Evolutionary conservation across 129 eudicot species (phyloP), one percentile per base, ranked within the genome.

Genomic region (Saussurea involucrata): DNA sequence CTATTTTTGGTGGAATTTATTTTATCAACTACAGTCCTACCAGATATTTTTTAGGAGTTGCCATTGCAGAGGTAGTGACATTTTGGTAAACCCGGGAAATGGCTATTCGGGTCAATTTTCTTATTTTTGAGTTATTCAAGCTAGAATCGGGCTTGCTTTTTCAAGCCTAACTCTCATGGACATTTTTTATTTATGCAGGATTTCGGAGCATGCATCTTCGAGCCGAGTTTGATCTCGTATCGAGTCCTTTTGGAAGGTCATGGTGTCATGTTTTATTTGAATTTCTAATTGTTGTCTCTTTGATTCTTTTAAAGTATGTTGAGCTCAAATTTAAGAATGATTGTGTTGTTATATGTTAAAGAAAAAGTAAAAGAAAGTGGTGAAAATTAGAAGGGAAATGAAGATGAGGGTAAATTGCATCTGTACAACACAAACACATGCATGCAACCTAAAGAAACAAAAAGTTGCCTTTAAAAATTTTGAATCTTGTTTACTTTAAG

Each of bases 371-470:
- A 71, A 46, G 61, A 29, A 71, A 46, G 61, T 15, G 83, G 67
- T 73, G 58, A 74, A 37, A 72, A 61, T 66, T 63, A 68, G 79
- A 55, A 67, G 55, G 70, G 64, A 66, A 79, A 64, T 21, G 27
- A 63, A 69, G 58, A 80, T 80, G 78, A 73, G 57, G 69, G 29
- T 20, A 42, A 55, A 65, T 61, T 66, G 82, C 61, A 69, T 29
- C 40, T 73, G 34, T 74, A 68, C 80, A 66, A 73, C 57, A 74
- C 70, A 81, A 66, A 80, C 57, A 74, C 80, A 81, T 74, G 84
- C 80, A 81, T 81, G 80, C 80, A 79, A 80, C 75, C 64, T 66
- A 80, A 81, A 74, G 84, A 74, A 80, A 68, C 80, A 81, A 81
- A 81, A 81, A 79, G 80, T 74, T 53, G 37, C 70, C 84, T 80